These are phyloP conservation scores for Paxillus rubicundulus DNA, from an alignment of 768 basidiomycete species.

Conservation along the genomic window DNA sequence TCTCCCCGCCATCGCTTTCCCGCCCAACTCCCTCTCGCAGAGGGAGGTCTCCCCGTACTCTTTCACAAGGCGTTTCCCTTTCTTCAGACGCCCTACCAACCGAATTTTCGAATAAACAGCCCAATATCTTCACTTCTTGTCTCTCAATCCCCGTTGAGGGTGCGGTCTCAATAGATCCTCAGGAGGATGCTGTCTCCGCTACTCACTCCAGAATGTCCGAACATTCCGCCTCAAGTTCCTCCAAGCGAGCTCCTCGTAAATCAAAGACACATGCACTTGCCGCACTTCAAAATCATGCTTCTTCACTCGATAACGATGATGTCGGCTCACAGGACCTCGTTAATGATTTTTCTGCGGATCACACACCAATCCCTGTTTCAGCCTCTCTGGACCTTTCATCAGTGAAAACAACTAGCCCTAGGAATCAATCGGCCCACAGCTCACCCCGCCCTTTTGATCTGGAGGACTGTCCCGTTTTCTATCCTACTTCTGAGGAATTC, in stretches of 20 bases:
- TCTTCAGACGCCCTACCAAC: slow-evolving; percentile 44
- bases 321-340: slow-evolving; percentile 36
- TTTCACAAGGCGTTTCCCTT: slow-evolving; percentile 42
- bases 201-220: slow-evolving; percentile 34
- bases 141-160: slow-evolving; percentile 79
- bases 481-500: slow-evolving; percentile 89
- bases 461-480: slow-evolving; percentile 85
- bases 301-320: slow-evolving; percentile 54
- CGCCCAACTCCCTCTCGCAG: slow-evolving; percentile 63
- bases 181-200: slow-evolving; percentile 38
- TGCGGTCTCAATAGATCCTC: slow-evolving; percentile 57
- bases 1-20: slow-evolving; percentile 44
- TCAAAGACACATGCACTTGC: slow-evolving; percentile 87
- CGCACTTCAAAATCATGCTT: slow-evolving; percentile 67
- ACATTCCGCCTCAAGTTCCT: slow-evolving; percentile 40
- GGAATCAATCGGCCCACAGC: slow-evolving; percentile 37
- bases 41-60: slow-evolving; percentile 59
- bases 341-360: slow-evolving; percentile 48
- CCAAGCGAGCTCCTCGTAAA: slow-evolving; percentile 79
- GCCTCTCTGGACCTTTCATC: slow-evolving; percentile 63
- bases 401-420: slow-evolving; percentile 64
- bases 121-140: slow-evolving; percentile 57
- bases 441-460: slow-evolving; percentile 78
- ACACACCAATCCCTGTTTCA: slow-evolving; percentile 59
- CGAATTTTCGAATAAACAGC: slow-evolving; percentile 49